Evolutionary conservation across 2,329 filamentous ascomycete species (phyloP), one percentile per base, ranked within the genome.

Genomic region (Orbilia ellipsospora): DNA sequence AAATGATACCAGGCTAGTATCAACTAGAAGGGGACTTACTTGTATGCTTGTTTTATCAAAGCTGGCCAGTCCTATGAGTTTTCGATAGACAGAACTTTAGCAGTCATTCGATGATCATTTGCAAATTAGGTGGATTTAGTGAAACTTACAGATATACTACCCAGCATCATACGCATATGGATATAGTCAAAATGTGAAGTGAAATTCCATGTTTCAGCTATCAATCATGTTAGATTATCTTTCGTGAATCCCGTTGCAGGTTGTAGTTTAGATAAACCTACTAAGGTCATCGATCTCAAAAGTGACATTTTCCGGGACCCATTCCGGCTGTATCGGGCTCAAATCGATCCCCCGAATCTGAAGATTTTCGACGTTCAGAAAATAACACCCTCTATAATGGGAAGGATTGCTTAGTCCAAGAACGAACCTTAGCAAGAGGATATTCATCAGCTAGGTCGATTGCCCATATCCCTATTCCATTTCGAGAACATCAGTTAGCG

Each of bases 251-350:
- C 44, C 2, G 16, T 23, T 52, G 13, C n/a, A 52, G 1, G 10
- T 2, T 10, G 18, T 20, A 20, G n/a, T 20, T 26, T 16, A 8
- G 36, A 26, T 5, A 31, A 8, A 20, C 55, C 20, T 67, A 74
- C 70, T 87, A 60, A 86, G 85, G 79, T 90, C 88, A 78, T 90
- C 88, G 8, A 90, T 84, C 70, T 89, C 83, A 81, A 90, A 90
- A 6, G 83, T 84, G n/a, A 88, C 84, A 79, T 90, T 90, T 13
- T 86, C 84, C 7, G 88, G 88, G 10, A 89, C 83, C 80, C 85
- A 78, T 50, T 66, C 69, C 2, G 77, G 77, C 36, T 78, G 72
- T 44, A 74, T 78, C 4, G 75, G 77, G 10, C 82, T 82, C 4
- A 83, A 78, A 63, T 85, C 83, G 0, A 82, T 82, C 5, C 83